A percentile compares a stretch with the other conserved stretches of the same genome.
phyloP scores from a whole-genome alignment of 768 basidiomycete genomes.

The Fomitopsis pulvina region DNA sequence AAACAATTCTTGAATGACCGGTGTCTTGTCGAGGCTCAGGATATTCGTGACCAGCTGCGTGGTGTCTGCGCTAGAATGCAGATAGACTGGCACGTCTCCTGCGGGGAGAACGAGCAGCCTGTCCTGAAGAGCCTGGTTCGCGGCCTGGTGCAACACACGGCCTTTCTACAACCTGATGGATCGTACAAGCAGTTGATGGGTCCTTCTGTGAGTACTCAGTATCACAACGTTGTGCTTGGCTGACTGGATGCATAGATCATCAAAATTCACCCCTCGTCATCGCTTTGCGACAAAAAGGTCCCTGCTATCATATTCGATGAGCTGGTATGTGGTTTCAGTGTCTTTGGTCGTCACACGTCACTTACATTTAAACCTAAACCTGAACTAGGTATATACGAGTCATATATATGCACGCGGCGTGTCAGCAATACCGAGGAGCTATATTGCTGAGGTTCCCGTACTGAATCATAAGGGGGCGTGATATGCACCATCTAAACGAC shows the following conservation, averaged over 20 bases:
- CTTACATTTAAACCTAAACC: neutral
- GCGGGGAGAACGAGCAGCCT: slow-evolving; percentile 51
- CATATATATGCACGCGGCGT: slow-evolving; percentile 91
- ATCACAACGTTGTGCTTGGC: neutral
- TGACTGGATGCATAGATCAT: slow-evolving; percentile 39
- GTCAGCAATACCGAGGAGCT: slow-evolving; percentile 66
- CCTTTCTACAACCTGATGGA: slow-evolving; percentile 79
- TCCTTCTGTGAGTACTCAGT: slow-evolving; percentile 41
- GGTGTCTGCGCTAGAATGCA: slow-evolving; percentile 52
- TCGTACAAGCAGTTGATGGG: slow-evolving; percentile 82
- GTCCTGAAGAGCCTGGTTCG: slow-evolving; percentile 66
- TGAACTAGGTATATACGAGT: slow-evolving; percentile 67
- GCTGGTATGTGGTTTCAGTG: slow-evolving; percentile 48
- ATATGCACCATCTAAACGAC: too few species aligned
- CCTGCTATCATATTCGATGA: slow-evolving; percentile 92
- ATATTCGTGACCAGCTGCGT: slow-evolving; percentile 76
- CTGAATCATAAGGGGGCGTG: slow-evolving; percentile 7
- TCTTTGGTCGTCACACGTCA: slow-evolving; percentile 1
- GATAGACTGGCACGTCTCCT: slow-evolving; percentile 53
- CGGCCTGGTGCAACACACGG: slow-evolving; percentile 80
- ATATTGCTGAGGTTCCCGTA: slow-evolving; percentile 27
- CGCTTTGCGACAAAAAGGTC: slow-evolving; percentile 72
- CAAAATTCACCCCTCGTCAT: slow-evolving; percentile 90
- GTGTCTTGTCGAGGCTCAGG: slow-evolving; percentile 68
- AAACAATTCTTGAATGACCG: slow-evolving; percentile 80